Evolutionary conservation across 2,329 filamentous ascomycete genomes (phyloP).

Genomic region (Exserohilum turcica): DNA sequence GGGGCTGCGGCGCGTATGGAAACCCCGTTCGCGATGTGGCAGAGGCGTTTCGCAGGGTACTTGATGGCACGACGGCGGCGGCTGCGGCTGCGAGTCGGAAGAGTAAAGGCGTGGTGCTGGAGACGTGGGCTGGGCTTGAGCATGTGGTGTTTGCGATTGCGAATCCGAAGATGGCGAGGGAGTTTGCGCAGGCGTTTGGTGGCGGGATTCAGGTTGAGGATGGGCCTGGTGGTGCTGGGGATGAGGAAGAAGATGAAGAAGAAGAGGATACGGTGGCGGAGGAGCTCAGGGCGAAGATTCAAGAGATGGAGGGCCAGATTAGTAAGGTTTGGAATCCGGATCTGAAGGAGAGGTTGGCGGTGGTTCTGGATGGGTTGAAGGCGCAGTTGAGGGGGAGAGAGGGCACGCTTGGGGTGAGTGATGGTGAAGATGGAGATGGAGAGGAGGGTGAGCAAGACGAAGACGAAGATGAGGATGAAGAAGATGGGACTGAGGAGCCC

Average conservation of each 20-base stretch:
- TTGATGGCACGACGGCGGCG: slow-evolving; percentile 10
- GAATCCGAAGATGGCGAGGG: slow-evolving; percentile 57
- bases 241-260: slow-evolving; percentile 35
- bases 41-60: slow-evolving; percentile 56
- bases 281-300: slow-evolving; percentile 43
- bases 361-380: slow-evolving; percentile 40
- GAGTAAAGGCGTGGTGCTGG: slow-evolving; percentile 20
- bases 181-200: slow-evolving; percentile 59
- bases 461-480: background rate
- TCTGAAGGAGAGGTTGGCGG: slow-evolving; percentile 38
- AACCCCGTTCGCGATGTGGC: slow-evolving; percentile 66
- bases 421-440: background rate
- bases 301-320: slow-evolving; percentile 44
- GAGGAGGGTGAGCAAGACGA: background rate
- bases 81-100: slow-evolving; percentile 26
- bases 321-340: slow-evolving; percentile 42
- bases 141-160: slow-evolving; percentile 65
- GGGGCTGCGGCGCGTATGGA: slow-evolving; percentile 68
- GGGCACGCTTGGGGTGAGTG: slow-evolving; percentile 2
- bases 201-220: slow-evolving; percentile 44
- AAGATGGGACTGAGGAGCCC: no score
- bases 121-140: slow-evolving; percentile 54
- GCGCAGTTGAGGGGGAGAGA: slow-evolving; percentile 33
- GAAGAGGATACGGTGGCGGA: slow-evolving; percentile 30
- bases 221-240: slow-evolving; percentile 48